These are phyloP conservation scores for Penicillium sp. DNA, from an alignment of 2,329 filamentous ascomycete genomes.

Conservation along the genomic window DNA sequence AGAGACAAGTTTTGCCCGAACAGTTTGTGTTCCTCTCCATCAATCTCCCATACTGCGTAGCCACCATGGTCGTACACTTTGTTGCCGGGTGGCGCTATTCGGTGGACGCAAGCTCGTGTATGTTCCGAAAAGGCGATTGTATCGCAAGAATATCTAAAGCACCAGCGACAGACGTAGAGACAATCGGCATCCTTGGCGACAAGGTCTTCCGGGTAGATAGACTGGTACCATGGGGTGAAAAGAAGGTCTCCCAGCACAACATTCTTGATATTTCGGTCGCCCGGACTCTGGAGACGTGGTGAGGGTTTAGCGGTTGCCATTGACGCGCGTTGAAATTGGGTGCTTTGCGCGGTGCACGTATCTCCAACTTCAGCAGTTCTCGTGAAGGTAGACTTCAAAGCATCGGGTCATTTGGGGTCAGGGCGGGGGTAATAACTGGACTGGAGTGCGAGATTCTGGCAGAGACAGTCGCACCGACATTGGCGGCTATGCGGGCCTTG, in stretches of 20 bases:
- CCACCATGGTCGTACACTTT: slow-evolving; percentile 79
- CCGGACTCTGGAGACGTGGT: slow-evolving; percentile 34
- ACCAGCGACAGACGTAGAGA: slow-evolving; percentile 87
- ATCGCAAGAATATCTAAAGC: slow-evolving; percentile 82
- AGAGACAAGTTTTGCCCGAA: slow-evolving; percentile 96
- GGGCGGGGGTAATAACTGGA: background rate
- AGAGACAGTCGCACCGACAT: background rate
- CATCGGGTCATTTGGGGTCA: background rate
- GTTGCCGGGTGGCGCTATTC: slow-evolving; percentile 64
- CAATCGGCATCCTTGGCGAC: slow-evolving; percentile 56
- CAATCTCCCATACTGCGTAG: slow-evolving; percentile 89
- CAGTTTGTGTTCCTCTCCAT: slow-evolving; percentile 84
- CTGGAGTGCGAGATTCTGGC: background rate
- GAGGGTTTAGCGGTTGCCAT: slow-evolving; percentile 36
- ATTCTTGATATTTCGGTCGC: slow-evolving; percentile 80
- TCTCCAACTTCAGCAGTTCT: background rate
- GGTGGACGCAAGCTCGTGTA: slow-evolving; percentile 58
- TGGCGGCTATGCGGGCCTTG: background rate
- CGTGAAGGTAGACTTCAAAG: background rate
- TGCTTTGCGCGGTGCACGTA: background rate
- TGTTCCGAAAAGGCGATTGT: slow-evolving; percentile 42
- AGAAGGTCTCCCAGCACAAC: slow-evolving; percentile 82
- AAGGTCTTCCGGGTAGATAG: slow-evolving; percentile 79
- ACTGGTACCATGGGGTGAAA: slow-evolving; percentile 91
- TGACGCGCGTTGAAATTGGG: slow-evolving; percentile 7